A percentile compares a stretch with the other conserved stretches of the same genome.
phyloP scores from a whole-genome alignment of 139 green algal genomes.

The Micractinium conductrix region DNA sequence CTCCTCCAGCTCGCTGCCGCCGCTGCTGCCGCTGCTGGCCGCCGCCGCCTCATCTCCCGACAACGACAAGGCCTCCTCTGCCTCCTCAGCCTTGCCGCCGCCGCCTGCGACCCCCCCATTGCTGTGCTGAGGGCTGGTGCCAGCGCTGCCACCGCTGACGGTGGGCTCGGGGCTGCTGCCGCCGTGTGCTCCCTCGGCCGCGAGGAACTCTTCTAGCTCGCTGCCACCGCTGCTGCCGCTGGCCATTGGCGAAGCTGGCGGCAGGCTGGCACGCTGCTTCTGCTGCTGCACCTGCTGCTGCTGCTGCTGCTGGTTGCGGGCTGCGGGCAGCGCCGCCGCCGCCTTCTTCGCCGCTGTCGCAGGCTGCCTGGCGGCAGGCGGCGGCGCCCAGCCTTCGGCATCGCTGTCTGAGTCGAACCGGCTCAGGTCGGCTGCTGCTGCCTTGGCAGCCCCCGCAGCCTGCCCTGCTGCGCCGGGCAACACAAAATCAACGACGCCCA shows the following conservation, averaged over 20 bases:
- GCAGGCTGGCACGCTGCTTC: background rate
- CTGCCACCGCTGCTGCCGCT: constrained; percentile 26
- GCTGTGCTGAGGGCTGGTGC: background rate
- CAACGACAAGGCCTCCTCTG: background rate
- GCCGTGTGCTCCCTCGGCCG: background rate
- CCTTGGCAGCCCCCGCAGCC: background rate
- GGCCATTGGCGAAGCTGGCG: too few species aligned
- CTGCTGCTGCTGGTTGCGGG: background rate
- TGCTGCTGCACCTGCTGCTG: background rate
- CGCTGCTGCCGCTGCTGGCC: constrained; percentile 28
- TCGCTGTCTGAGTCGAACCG: constrained; percentile 23
- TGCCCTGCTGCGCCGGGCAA: background rate
- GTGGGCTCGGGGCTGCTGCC: too few species aligned
- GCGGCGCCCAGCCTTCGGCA: background rate
- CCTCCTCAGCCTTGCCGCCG: background rate
- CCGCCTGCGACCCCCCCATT: background rate
- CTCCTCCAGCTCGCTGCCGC: constrained; percentile 24
- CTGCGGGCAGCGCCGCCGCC: background rate
- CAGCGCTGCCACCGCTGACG: background rate
- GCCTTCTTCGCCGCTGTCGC: too few species aligned
- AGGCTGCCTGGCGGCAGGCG: background rate
- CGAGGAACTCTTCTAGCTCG: background rate
- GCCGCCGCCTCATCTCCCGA: background rate
- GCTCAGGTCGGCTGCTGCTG: constrained; percentile 19
- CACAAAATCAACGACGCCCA: constrained; percentile 10